phyloP scores from a whole-genome alignment of 257 asterid genomes.

The Avicennia marina region DNA sequence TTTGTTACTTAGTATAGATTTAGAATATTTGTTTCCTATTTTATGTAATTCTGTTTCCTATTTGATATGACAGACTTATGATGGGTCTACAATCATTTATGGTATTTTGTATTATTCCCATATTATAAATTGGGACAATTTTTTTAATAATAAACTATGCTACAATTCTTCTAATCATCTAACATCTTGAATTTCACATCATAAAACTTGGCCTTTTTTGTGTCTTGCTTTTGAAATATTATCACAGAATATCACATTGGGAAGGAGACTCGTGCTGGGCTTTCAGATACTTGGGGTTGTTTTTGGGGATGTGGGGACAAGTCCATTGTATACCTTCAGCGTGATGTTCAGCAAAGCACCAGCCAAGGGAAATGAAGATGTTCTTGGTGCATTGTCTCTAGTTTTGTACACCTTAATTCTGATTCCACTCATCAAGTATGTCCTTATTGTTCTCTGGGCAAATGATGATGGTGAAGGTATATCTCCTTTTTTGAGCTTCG shows the following conservation, averaged over 20 bases:
- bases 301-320: constrained; percentile 87
- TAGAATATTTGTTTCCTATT: no score
- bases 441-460: constrained; percentile 94
- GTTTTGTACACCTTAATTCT: constrained; percentile 88
- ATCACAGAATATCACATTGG: constrained; percentile 46
- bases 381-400: constrained; percentile 38
- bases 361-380: constrained; percentile 41
- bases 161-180: no score
- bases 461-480: constrained; percentile 99
- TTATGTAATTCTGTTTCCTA: no score
- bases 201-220: not conserved
- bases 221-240: constrained; percentile 9
- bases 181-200: no score
- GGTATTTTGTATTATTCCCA: no score
- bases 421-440: constrained; percentile 83
- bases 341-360: constrained; percentile 99
- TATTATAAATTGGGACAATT: no score
- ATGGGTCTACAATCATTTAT: no score
- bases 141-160: not conserved
- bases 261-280: constrained; percentile 45
- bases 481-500: constrained; percentile 8
- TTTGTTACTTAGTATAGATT: no score
- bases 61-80: no score
- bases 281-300: constrained; percentile 71
- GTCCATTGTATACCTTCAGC: constrained; percentile 94